Evolutionary conservation across 2,329 filamentous ascomycete species (phyloP).

Genomic region (Fusarium piperis): DNA sequence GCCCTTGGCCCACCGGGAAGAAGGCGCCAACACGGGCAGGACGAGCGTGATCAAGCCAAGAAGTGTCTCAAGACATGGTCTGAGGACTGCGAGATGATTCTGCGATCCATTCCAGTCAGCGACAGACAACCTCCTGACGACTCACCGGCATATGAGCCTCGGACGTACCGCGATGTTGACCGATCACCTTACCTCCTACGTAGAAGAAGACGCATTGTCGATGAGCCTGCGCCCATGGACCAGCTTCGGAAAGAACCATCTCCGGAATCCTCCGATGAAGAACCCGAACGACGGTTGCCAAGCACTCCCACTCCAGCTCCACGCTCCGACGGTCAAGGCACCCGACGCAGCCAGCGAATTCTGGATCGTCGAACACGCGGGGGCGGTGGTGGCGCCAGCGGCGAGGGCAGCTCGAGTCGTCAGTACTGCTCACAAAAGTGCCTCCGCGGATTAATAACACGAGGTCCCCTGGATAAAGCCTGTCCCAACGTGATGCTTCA

Average conservation of each 20-base stretch:
- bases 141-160: not conserved
- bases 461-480: conserved; percentile 4
- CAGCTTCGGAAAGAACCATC: not conserved
- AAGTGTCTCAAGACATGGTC: not conserved
- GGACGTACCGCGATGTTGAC: conserved; percentile 16
- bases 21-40: not conserved
- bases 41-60: conserved; percentile 6
- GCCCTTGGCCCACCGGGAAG: conserved; percentile 3
- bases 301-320: not conserved
- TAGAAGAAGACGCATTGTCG: conserved; percentile 34
- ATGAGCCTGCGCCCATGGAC: not conserved
- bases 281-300: not conserved
- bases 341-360: conserved; percentile 21
- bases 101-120: not conserved
- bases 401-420: not conserved
- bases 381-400: not conserved
- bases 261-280: not conserved
- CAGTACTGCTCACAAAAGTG: conserved; percentile 23
- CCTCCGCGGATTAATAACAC: not conserved
- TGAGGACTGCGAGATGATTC: not conserved
- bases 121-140: not conserved
- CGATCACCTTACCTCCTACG: conserved; percentile 35
- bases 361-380: not conserved
- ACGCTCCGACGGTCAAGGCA: conserved; percentile 25
- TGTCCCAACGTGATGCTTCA: conserved; percentile 43